phyloP scores from a whole-genome alignment of 768 basidiomycete genomes.

The Lentinula lateritia region DNA sequence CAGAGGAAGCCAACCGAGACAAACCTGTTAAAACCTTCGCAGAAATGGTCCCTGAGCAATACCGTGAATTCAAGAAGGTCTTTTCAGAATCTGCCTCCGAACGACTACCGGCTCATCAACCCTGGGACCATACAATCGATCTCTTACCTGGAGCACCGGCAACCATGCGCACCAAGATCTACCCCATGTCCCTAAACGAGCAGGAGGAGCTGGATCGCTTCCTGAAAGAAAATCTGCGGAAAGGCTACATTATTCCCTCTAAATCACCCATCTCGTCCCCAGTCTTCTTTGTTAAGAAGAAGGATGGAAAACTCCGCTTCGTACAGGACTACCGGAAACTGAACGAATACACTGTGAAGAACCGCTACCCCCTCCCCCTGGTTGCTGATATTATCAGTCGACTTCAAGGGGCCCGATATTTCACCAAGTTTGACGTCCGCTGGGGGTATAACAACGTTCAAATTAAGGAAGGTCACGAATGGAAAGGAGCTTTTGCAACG shows the following conservation, averaged over 20 bases:
- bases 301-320: conserved; percentile 16
- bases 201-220: conserved; percentile 9
- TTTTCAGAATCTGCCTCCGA: conserved; percentile 20
- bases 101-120: conserved; percentile 17
- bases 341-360: conserved; percentile 26
- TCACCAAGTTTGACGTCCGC: conserved; percentile 33
- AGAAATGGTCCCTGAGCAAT: background rate
- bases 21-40: background rate
- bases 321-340: conserved; percentile 22
- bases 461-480: conserved; percentile 34
- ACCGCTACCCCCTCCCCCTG: conserved; percentile 28
- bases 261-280: conserved; percentile 7
- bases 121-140: conserved; percentile 24
- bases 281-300: conserved; percentile 21
- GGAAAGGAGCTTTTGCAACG: conserved; percentile 37
- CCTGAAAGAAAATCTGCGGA: background rate
- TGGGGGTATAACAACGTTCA: conserved; percentile 35
- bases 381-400: conserved; percentile 25
- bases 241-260: conserved; percentile 21
- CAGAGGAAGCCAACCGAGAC: background rate
- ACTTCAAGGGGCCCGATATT: conserved; percentile 18
- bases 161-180: conserved; percentile 19
- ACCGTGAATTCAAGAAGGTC: conserved; percentile 17
- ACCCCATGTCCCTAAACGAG: conserved; percentile 22
- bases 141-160: conserved; percentile 19